A percentile compares a stretch with the other conserved stretches of the same genome.
These are phyloP conservation scores for Coffea canephora DNA, from an alignment of 257 asterid species.

Conservation along the genomic window DNA sequence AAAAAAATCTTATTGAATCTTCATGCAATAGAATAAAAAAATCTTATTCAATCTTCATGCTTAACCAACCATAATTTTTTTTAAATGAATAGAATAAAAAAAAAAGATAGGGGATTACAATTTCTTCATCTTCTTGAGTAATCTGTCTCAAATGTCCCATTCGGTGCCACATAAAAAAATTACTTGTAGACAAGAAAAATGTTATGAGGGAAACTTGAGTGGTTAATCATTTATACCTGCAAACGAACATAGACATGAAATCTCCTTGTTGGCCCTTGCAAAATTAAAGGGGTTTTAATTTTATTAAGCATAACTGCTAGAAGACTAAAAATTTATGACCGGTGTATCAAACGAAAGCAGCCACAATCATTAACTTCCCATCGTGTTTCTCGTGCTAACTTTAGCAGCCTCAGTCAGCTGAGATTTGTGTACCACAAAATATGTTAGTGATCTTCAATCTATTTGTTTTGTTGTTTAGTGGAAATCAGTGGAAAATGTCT, in stretches of 20 bases:
- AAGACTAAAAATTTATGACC: neutral
- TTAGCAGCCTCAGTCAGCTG: too few species aligned
- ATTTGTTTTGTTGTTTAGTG: too few species aligned
- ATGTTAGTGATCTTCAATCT: too few species aligned
- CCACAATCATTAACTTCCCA: neutral
- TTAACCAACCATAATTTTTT: neutral
- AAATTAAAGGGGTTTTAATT: neutral
- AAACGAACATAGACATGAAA: neutral
- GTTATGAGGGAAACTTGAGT: neutral
- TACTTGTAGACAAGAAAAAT: neutral
- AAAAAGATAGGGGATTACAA: neutral
- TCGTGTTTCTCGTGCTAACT: too few species aligned
- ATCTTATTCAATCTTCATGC: neutral
- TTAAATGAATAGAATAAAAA: neutral
- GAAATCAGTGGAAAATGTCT: too few species aligned
- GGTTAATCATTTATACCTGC: neutral
- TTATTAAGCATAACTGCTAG: neutral
- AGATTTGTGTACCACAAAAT: too few species aligned
- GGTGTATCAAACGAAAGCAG: neutral
- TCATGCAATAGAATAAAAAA: too few species aligned
- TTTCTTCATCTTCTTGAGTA: neutral
- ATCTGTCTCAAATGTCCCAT: neutral
- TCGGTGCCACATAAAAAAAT: neutral
- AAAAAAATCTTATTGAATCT: too few species aligned
- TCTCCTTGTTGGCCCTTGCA: neutral